phyloP scores from a whole-genome alignment of 1,139 yeast species.

The Sugiyamaella neomexicana region DNA sequence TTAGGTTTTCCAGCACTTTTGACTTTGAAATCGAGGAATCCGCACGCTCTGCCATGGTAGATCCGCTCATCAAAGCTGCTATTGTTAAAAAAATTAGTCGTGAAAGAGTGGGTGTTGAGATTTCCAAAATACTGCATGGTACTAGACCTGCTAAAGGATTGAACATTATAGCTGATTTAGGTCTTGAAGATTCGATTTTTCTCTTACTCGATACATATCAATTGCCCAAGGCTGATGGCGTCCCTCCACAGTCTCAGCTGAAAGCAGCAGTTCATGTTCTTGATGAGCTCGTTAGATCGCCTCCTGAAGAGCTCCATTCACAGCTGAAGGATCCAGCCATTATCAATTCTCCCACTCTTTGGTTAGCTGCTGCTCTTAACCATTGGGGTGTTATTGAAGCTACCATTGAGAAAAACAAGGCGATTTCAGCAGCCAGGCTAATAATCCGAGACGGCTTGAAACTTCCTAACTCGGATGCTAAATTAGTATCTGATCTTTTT shows the following conservation, averaged over 20 bases:
- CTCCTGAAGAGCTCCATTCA: constrained; percentile 9
- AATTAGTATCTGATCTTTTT: constrained; percentile 49
- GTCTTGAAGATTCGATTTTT: constrained; percentile 62
- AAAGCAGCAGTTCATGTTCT: background rate
- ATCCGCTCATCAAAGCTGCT: constrained; percentile 56
- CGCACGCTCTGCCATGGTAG: constrained; percentile 66
- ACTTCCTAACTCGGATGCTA: constrained; percentile 59
- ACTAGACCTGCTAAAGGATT: constrained; percentile 65
- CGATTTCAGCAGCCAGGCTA: constrained; percentile 42
- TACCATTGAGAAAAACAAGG: constrained; percentile 45
- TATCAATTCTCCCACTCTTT: constrained; percentile 10
- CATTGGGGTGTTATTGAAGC: constrained; percentile 51
- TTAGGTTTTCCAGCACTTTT: constrained; percentile 82
- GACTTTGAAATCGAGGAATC: constrained; percentile 62
- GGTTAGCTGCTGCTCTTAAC: constrained; percentile 16
- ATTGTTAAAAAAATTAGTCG: constrained; percentile 75
- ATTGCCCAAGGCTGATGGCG: constrained; percentile 5
- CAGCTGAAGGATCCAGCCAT: background rate
- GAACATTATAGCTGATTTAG: constrained; percentile 54
- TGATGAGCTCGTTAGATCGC: constrained; percentile 6
- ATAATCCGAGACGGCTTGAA: constrained; percentile 71
- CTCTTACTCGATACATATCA: constrained; percentile 27
- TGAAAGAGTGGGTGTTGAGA: constrained; percentile 87
- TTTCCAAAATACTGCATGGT: constrained; percentile 71
- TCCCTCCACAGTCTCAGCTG: constrained; percentile 1